Base-by-base conservation (phyloP, 192 early-diverging fungal genomes). In the Backusella morwellensis region DNA sequence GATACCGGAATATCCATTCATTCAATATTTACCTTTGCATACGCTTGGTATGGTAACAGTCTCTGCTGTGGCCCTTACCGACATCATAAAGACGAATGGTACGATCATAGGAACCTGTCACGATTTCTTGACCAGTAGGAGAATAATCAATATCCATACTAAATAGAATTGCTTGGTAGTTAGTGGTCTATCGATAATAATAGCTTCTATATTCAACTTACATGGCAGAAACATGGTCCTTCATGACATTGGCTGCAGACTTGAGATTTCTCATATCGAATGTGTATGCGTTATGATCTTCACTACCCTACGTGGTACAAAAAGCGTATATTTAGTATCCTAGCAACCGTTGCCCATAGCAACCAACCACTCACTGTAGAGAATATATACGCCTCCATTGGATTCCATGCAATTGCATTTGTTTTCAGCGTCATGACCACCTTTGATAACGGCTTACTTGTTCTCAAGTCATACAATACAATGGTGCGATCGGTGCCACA, bases 401-500 rank as follows among this genome's bases (percentile, higher is more conserved):
- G 98, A 82, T 99, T 99, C 98, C 98, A 99, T 19, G 95, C 85
- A 66, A 99, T 95, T 11, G 98, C 95, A 82, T 99, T 99, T 32
- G 96, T 95, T 73, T 90, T 77, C 68, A 92, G 85, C 56, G 89
- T 85, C 89, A 97, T 87, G 73, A 97, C 82, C 34, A 93, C 79
- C 82, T 99, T 99, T 32, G 91, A 86, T 50, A 99, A 84, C 1
- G 98, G 95, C 40, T 91, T 90, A 81, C 82, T 93, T 2, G 96
- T 96, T 74, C 98, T 87, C 75, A 98, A 83, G 80, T 99, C 98
- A 81, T 99, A 99, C 21, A 99, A 82, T 41, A 94, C 93, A 74
- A 99, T 89, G 1, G 97, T 94, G 34, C 98, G 89, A 85, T 99
- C 98, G 1, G 95, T 93, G 19, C 97, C 97, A 41, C 94, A 94